phyloP scores from a whole-genome alignment of 257 asterid species.

The Fraxinus pennsylvanica region DNA sequence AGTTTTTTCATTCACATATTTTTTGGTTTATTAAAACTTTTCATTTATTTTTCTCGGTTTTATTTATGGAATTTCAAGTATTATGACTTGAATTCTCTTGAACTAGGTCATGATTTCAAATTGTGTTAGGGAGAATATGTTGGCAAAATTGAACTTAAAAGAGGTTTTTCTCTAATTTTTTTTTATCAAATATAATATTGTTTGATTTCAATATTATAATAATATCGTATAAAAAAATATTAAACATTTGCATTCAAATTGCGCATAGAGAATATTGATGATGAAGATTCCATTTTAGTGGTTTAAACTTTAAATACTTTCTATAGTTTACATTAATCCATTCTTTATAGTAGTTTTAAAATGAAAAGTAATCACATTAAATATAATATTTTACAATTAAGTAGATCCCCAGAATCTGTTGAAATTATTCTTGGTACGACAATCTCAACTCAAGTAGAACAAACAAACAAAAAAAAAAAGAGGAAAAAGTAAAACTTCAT shows the following conservation, averaged over 20 bases:
- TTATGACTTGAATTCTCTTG: too few species aligned
- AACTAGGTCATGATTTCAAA: too few species aligned
- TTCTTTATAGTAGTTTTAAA: neutral
- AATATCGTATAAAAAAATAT: too few species aligned
- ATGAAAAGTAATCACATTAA: neutral
- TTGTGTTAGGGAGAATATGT: too few species aligned
- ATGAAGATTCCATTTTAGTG: slow-evolving; percentile 27
- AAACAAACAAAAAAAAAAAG: neutral
- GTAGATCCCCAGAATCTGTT: slow-evolving; percentile 13
- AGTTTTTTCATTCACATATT: too few species aligned
- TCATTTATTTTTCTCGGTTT: too few species aligned
- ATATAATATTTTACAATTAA: neutral
- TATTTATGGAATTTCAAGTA: too few species aligned
- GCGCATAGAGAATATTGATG: slow-evolving; percentile 3
- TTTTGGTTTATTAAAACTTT: too few species aligned
- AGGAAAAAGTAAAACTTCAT: neutral
- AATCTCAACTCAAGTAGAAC: slow-evolving; percentile 19
- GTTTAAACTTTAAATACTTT: neutral
- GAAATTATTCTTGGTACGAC: slow-evolving; percentile 23
- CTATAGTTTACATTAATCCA: neutral
- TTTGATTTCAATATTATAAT: too few species aligned
- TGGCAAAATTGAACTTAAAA: too few species aligned
- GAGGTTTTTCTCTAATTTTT: too few species aligned
- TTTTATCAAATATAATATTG: too few species aligned
- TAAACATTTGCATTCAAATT: neutral